phyloP scores from a whole-genome alignment of 1,284 basidiomycete genomes.

The Ustilago curta region DNA sequence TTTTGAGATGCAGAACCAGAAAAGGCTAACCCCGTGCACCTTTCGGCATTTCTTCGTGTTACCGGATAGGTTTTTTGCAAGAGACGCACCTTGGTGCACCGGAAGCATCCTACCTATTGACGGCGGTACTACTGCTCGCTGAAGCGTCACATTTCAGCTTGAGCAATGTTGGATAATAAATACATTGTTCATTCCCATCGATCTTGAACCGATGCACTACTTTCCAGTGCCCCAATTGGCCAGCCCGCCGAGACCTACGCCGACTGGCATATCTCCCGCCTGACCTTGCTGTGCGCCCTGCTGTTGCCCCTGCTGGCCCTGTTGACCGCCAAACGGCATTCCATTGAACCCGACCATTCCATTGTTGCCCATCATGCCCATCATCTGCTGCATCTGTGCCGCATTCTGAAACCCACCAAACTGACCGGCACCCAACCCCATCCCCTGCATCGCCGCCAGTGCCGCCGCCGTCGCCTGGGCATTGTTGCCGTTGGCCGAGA shows the following conservation, averaged over 20 bases:
- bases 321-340: conserved; percentile 21
- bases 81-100: conserved; percentile 50
- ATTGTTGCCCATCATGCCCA: conserved; percentile 33
- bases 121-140: conserved; percentile 52
- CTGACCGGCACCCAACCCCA: conserved; percentile 24
- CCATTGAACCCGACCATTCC: conserved; percentile 23
- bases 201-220: conserved; percentile 8
- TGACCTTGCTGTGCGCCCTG: conserved; percentile 19
- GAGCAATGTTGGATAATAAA: conserved; percentile 1
- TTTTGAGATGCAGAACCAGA: no score
- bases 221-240: conserved; percentile 48
- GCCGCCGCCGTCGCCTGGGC: conserved; percentile 29
- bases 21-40: no score
- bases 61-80: conserved; percentile 45
- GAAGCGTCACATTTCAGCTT: conserved; percentile 5
- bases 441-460: conserved; percentile 35
- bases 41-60: no score
- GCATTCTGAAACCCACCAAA: conserved; percentile 26
- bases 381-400: conserved; percentile 48
- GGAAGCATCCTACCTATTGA: conserved; percentile 52
- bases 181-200: background rate
- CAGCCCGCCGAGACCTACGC: conserved; percentile 39
- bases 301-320: conserved; percentile 18
- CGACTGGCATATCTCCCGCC: conserved; percentile 39
- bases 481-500: conserved; percentile 22